phyloP scores from a whole-genome alignment of 306 rosid genomes.

The Lathyrus sativus region DNA sequence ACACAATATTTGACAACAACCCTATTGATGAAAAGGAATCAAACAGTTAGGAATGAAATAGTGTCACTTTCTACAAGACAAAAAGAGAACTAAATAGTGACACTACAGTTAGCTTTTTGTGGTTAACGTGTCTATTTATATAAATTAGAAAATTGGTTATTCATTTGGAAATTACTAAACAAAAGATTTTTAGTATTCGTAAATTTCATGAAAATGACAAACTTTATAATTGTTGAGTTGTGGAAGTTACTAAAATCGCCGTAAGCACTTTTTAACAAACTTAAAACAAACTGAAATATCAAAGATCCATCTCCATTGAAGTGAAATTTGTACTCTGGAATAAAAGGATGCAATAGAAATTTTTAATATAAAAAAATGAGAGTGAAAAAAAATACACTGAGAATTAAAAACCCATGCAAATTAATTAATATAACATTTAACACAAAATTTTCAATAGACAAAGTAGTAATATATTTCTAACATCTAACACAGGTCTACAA shows the following conservation, averaged over 20 bases:
- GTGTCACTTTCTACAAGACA: not conserved
- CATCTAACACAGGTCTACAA: conserved; percentile 37
- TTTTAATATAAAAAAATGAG: too few relatives aligned
- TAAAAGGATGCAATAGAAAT: too few relatives aligned
- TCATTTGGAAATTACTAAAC: not conserved
- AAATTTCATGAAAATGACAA: not conserved
- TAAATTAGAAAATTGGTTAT: not conserved
- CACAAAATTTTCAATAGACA: not conserved
- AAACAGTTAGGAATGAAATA: not conserved
- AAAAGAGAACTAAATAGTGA: not conserved
- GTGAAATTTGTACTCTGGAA: too few relatives aligned
- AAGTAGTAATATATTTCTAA: conserved; percentile 35
- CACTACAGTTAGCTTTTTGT: not conserved
- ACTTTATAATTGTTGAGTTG: not conserved
- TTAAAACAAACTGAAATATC: too few relatives aligned
- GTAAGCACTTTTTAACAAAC: too few relatives aligned
- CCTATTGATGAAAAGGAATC: not conserved
- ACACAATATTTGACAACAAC: too few relatives aligned
- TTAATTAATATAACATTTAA: not conserved
- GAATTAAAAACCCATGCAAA: not conserved
- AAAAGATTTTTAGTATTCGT: not conserved
- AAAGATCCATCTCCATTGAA: too few relatives aligned
- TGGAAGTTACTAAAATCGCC: not conserved
- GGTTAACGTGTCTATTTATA: not conserved
- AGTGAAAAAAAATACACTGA: too few relatives aligned